Base-by-base conservation (phyloP, 768 basidiomycete species). In the Pleurotus platypus region DNA sequence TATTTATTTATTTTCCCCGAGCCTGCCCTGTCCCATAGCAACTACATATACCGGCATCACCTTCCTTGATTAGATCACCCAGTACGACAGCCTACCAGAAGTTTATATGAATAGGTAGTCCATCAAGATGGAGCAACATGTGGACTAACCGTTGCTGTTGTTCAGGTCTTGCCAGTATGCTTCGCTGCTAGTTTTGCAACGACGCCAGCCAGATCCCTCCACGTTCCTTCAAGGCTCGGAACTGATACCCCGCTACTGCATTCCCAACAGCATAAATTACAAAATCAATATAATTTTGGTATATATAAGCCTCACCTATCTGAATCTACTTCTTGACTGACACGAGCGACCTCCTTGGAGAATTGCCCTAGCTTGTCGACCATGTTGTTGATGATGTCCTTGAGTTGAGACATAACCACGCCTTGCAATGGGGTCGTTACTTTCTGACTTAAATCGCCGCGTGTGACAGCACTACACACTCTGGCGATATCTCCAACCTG, bases 61-160 rank as follows among this genome's bases (percentile, higher is more conserved):
- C 94, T 68, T 90, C 91, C 70, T 91, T 90, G 51, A 83, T 86
- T 63, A 93, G 73, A 71, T 98, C 94, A 20, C 94, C 94, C 50
- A 88, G 73, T 0, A 93, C 94, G 67, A 97, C 94, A 5, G 94
- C 95, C 73, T 92, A 13, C 16, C 40, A n/a, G 13, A n/a, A 22
- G 43, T 15, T 16, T 5, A 22, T 16, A 45, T 45, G 20, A 16
- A 45, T 8, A 13, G 43, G 20, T 22, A 48, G 46, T 13, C 11
- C 9, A 13, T n/a, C 13, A 26, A 22, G n/a, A 5, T 13, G 15
- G 15, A 26, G 7, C 20, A 16, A 1, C 9, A 22, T 16, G 46
- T 5, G 46, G 20, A 26, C 46, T 18, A 12, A 47, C 46, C 16
- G 11, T 84, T 4, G 93, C 90, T 57, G 93, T 93, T 49, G 89